These are phyloP conservation scores for Olyra latifolia DNA, from an alignment of 176 grass and related monocot species.

Conservation along the genomic window DNA sequence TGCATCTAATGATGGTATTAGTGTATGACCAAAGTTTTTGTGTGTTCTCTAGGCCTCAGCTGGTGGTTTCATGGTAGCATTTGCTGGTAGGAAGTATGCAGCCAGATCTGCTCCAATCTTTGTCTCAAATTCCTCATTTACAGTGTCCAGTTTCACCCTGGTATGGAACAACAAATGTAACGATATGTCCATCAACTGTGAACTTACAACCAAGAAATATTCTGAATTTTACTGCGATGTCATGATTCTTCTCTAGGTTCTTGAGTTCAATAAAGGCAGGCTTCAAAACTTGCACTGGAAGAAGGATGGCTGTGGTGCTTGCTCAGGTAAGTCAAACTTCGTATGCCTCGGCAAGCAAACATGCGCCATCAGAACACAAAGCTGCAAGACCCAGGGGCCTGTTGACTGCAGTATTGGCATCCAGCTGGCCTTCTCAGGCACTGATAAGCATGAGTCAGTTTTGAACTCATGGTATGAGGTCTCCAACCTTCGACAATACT, in stretches of 20 bases:
- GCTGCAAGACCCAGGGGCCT: constrained; percentile 77
- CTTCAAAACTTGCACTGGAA: constrained; percentile 93
- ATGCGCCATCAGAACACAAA: constrained; percentile 70
- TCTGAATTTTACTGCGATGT: constrained; percentile 15
- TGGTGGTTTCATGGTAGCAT: constrained; percentile 98
- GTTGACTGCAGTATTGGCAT: constrained; percentile 91
- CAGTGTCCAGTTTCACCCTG: constrained; percentile 94
- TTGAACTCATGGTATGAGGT: constrained; percentile 99
- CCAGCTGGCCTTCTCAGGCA: constrained; percentile 93
- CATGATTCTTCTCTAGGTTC: constrained; percentile 48
- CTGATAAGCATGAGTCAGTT: constrained; percentile 80
- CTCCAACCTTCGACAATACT: constrained; percentile 87
- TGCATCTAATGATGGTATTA: constrained; percentile 16
- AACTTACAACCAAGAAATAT: not conserved
- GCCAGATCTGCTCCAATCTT: constrained; percentile 69
- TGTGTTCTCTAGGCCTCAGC: constrained; percentile 56
- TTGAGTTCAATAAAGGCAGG: constrained; percentile 97
- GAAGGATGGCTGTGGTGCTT: constrained; percentile 72
- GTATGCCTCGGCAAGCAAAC: constrained; percentile 76
- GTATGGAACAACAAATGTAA: constrained; percentile 44
- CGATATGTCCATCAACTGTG: not conserved
- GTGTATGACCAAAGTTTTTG: constrained; percentile 17
- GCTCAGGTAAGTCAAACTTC: constrained; percentile 63
- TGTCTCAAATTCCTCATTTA: constrained; percentile 60
- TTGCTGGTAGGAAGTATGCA: constrained; percentile 91